phyloP scores from a whole-genome alignment of 345 rosid species.

The Citrus reticulata region DNA sequence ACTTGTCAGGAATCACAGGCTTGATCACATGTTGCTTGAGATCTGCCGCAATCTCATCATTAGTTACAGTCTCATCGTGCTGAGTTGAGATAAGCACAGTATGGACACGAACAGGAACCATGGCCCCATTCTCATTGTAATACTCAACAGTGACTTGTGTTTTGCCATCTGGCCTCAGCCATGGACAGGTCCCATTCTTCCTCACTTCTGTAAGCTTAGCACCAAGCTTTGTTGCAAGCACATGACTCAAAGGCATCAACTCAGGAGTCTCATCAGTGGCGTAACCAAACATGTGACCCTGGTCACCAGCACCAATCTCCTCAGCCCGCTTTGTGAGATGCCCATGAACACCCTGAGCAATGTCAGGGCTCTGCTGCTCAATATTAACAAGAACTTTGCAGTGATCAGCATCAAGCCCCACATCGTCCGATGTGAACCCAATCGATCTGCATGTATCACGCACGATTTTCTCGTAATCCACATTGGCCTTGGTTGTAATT shows the following conservation, averaged over 20 bases:
- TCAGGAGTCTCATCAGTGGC: slow-evolving; percentile 78
- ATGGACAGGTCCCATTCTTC: slow-evolving; percentile 45
- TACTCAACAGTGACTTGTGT: slow-evolving; percentile 61
- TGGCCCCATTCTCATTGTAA: slow-evolving; percentile 50
- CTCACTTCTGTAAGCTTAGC: slow-evolving; percentile 75
- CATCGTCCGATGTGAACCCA: slow-evolving; percentile 56
- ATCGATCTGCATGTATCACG: slow-evolving; percentile 65
- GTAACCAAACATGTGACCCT: slow-evolving; percentile 76
- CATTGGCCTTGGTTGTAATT: slow-evolving; percentile 64
- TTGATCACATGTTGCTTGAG: slow-evolving; percentile 67
- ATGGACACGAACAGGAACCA: slow-evolving; percentile 50
- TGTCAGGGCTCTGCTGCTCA: slow-evolving; percentile 74
- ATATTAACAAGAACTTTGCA: slow-evolving; percentile 68
- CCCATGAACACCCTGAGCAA: slow-evolving; percentile 73
- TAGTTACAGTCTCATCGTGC: slow-evolving; percentile 55
- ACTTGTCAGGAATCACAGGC: slow-evolving; percentile 67
- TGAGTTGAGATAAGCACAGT: slow-evolving; percentile 59
- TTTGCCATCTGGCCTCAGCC: slow-evolving; percentile 64
- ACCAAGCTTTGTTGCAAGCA: slow-evolving; percentile 69
- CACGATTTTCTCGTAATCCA: slow-evolving; percentile 67
- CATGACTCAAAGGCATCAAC: slow-evolving; percentile 70
- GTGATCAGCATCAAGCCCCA: slow-evolving; percentile 66
- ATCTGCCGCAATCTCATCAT: slow-evolving; percentile 55
- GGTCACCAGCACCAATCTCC: slow-evolving; percentile 76
- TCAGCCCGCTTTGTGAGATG: slow-evolving; percentile 63